Percentiles rank a stretch among this genome's conserved stretches.
phyloP scores from a whole-genome alignment of 306 rosid species.

The Dalbergia oliveri region DNA sequence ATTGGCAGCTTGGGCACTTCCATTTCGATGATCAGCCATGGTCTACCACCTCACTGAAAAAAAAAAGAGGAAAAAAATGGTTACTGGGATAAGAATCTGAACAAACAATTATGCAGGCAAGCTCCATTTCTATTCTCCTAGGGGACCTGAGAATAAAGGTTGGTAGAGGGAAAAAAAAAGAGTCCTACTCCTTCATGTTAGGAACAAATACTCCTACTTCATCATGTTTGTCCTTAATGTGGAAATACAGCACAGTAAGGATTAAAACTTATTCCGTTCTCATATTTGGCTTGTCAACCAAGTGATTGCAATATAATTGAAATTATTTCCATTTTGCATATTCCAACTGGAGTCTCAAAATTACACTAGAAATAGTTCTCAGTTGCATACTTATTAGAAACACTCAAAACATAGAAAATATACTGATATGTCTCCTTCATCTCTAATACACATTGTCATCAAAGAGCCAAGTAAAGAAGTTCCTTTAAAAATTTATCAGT shows the following conservation, averaged over 20 bases:
- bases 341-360: conserved; percentile 8
- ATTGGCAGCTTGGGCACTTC: conserved; percentile 65
- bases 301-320: not conserved
- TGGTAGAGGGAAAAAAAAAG: not conserved
- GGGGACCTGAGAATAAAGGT: not conserved
- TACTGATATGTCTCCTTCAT: not conserved
- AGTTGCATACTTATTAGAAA: conserved; percentile 1
- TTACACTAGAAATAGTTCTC: not conserved
- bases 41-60: conserved; percentile 1
- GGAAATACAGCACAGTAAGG: not conserved
- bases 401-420: not conserved
- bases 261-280: not conserved
- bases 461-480: not conserved
- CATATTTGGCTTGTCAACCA: conserved; percentile 20
- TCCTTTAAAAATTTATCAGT: not conserved
- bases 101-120: not conserved
- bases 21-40: conserved; percentile 90
- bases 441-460: not conserved
- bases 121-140: not conserved
- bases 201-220: too few species aligned
- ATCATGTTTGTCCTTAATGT: not conserved
- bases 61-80: not conserved
- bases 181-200: not conserved
- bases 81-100: conserved; percentile 17
- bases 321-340: not conserved